These are phyloP conservation scores for Durotheca rogersii DNA, from an alignment of 495 filamentous ascomycete species.

Conservation along the genomic window DNA sequence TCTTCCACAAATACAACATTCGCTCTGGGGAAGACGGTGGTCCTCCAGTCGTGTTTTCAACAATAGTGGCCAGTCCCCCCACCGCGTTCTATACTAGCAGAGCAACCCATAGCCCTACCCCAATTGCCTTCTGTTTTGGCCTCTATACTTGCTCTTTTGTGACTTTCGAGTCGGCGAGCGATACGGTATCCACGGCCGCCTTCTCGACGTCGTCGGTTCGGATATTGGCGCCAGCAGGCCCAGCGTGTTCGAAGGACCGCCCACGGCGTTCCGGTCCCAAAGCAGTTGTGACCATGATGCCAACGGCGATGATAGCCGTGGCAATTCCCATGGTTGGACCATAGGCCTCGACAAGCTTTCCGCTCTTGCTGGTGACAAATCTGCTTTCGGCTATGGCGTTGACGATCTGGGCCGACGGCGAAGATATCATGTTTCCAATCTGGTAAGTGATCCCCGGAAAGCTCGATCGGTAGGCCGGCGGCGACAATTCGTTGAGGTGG, in stretches of 20 bases:
- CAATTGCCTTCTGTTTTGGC: too few species aligned
- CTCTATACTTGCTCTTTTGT: slow-evolving; percentile 5
- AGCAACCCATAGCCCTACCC: too few species aligned
- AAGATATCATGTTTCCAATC: slow-evolving; percentile 74
- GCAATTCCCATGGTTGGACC: slow-evolving; percentile 69
- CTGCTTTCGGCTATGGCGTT: slow-evolving; percentile 63
- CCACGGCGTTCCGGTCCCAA: slow-evolving; percentile 68
- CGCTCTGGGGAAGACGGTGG: too few species aligned
- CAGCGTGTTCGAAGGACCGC: slow-evolving; percentile 61
- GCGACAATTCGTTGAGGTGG: slow-evolving; percentile 76
- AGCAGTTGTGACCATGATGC: slow-evolving; percentile 61
- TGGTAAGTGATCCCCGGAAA: slow-evolving; percentile 72
- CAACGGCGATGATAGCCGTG: slow-evolving; percentile 65
- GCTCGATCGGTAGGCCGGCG: slow-evolving; percentile 68
- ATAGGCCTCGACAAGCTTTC: slow-evolving; percentile 61
- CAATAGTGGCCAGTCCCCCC: too few species aligned
- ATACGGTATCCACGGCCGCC: slow-evolving; percentile 14
- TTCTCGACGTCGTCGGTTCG: slow-evolving; percentile 24
- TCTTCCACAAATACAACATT: too few species aligned
- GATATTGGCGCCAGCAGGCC: slow-evolving; percentile 56
- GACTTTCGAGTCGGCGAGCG: slow-evolving; percentile 20
- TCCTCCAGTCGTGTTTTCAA: too few species aligned
- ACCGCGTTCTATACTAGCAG: too few species aligned
- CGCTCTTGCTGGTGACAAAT: slow-evolving; percentile 47
- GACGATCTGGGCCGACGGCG: slow-evolving; percentile 70